phyloP scores from a whole-genome alignment of 345 rosid species.

The Mallotus nudiflorus region DNA sequence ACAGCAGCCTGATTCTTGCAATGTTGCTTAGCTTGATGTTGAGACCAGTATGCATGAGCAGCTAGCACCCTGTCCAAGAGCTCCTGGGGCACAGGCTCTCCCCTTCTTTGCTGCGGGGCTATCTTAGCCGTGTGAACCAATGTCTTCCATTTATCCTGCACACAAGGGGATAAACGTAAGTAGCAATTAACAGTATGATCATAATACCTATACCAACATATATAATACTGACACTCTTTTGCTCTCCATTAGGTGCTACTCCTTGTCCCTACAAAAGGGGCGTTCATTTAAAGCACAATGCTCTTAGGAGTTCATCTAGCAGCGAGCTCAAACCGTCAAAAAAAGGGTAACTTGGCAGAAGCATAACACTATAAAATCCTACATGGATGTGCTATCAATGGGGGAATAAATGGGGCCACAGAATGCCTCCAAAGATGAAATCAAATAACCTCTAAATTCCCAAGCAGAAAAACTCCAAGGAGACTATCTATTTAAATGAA shows the following conservation, averaged over 20 bases:
- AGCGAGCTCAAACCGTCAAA: too few species aligned
- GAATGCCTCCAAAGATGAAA: background rate
- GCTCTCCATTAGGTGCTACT: too few species aligned
- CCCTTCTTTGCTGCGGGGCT: conserved; percentile 88
- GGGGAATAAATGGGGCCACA: background rate
- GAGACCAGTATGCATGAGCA: conserved; percentile 83
- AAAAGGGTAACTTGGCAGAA: too few species aligned
- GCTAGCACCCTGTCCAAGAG: conserved; percentile 84
- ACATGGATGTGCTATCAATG: background rate
- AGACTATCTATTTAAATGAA: background rate
- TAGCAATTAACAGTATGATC: too few species aligned
- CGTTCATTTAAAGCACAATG: too few species aligned
- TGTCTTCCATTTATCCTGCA: conserved; percentile 99
- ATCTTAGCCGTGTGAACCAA: conserved; percentile 94
- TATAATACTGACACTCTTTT: too few species aligned
- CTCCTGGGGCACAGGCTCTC: conserved; percentile 95
- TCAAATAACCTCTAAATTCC: background rate
- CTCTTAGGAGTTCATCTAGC: too few species aligned
- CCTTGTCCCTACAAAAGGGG: too few species aligned
- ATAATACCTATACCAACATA: too few species aligned
- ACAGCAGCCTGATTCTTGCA: conserved; percentile 46
- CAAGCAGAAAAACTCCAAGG: background rate
- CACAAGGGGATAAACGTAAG: too few species aligned
- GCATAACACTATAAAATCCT: background rate
- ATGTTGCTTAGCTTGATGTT: conserved; percentile 72